Base-by-base conservation (phyloP, 805 yeast genomes). In the Clavispora phyllophila region DNA sequence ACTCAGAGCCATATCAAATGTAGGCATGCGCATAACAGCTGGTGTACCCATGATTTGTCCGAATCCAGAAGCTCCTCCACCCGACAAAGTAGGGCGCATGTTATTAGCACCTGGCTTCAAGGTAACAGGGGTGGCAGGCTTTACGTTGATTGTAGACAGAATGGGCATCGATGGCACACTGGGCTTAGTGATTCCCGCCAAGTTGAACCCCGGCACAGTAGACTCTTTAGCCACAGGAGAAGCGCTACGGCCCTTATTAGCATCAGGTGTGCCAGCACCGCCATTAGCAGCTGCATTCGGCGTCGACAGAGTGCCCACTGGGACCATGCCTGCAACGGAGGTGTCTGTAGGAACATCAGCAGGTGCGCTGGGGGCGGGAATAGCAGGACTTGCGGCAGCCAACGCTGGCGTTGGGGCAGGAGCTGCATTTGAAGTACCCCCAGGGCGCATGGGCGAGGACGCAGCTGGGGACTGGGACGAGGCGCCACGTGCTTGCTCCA, bases 1-100 rank as follows among this genome's bases (percentile, higher is more conserved):
- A 12, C 62, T 57, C 19, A 61, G 56, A 5, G 71, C 63, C 51
- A 87, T 69, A 55, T 89, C 96, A 58, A 84, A 87, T 4, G 84
- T 80, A 17, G 96, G 96, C 36, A 90, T 75, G 49, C 81, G 82
- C 38, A 80, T 68, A 41, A 82, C 57, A 0, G 85, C 87, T 0
- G 96, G 96, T 2, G 89, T 78, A 13, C 87, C 80, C 43, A 90
- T 63, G 15, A 65, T 54, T 25, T 22, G 85, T 73, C 52, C 95
- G 72, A 43, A 83, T 67, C 64, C 80, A 67, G 83, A 75, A 1
- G 95, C 93, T 43, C 81, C 78, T 9, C 97, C 97, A 31, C 89
- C 93, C 22, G 87, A 74, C 39, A 88, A 66, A 6, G 96, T 82
- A 12, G 99, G 96, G 46, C 96, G 74, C 35, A 58, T 50, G 38